Percentiles rank a stretch among this genome's conserved stretches.
phyloP scores from a whole-genome alignment of 805 yeast species.

The Candida vartiovaarae region DNA sequence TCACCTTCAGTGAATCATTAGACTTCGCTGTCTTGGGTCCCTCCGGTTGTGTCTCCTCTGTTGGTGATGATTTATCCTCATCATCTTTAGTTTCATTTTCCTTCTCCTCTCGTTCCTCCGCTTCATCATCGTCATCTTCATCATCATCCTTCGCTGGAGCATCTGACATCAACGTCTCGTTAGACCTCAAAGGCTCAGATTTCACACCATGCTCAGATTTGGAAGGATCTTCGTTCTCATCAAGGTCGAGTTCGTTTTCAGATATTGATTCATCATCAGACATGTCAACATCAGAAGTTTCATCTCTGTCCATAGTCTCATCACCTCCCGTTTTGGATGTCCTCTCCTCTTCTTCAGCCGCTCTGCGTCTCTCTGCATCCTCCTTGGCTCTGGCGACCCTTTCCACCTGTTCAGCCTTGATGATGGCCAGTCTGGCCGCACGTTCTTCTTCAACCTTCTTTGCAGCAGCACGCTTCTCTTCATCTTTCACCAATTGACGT shows the following conservation, averaged over 20 bases:
- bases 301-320: neutral
- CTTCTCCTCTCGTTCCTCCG: too few species aligned
- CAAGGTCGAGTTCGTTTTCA: neutral
- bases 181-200: too few species aligned
- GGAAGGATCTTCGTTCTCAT: constrained; percentile 1
- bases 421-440: constrained; percentile 4
- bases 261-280: constrained; percentile 1
- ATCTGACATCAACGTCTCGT: too few species aligned
- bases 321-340: constrained; percentile 1
- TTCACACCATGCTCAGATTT: too few species aligned
- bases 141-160: too few species aligned
- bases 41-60: too few species aligned
- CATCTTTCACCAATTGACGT: constrained; percentile 10
- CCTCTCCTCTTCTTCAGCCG: constrained; percentile 1
- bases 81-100: too few species aligned
- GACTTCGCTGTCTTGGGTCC: too few species aligned
- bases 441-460: constrained; percentile 10
- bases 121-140: too few species aligned
- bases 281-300: constrained; percentile 1
- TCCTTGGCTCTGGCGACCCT: constrained; percentile 2
- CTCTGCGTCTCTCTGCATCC: constrained; percentile 4
- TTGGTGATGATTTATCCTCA: too few species aligned
- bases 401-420: constrained; percentile 1
- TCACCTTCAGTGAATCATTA: too few species aligned
- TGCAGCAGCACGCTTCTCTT: constrained; percentile 9